Percentiles rank a stretch among this genome's conserved stretches.
Evolutionary conservation across 108 stramenopile genomes (phyloP).

Genomic region (Discostella pseudostelligera): DNA sequence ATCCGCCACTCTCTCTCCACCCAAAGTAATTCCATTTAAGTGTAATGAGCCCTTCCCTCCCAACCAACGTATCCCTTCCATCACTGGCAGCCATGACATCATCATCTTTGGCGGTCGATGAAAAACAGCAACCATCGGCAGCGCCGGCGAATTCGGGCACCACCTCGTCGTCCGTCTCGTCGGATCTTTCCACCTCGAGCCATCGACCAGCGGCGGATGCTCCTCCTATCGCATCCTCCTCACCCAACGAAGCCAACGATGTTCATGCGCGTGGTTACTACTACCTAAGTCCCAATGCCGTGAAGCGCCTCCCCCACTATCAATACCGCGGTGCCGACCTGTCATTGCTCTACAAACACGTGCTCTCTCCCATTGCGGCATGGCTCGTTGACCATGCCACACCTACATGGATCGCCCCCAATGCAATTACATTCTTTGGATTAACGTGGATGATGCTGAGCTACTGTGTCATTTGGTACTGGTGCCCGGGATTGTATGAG

Average conservation of each 20-base stretch:
- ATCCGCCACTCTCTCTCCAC: too few relatives aligned
- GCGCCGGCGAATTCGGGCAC: neutral
- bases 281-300: slow-evolving; percentile 54
- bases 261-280: slow-evolving; percentile 24
- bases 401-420: slow-evolving; percentile 86
- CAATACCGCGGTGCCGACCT: slow-evolving; percentile 79
- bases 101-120: neutral
- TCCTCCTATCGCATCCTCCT: neutral
- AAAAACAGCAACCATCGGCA: neutral
- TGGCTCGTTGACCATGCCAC: slow-evolving; percentile 70
- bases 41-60: neutral
- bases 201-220: neutral
- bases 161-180: slow-evolving; percentile 5
- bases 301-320: slow-evolving; percentile 48
- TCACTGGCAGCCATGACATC: neutral
- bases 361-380: slow-evolving; percentile 82
- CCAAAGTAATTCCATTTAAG: neutral
- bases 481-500: slow-evolving; percentile 55
- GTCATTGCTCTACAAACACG: slow-evolving; percentile 73
- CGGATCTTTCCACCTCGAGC: neutral
- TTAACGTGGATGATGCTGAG: slow-evolving; percentile 75
- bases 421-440: slow-evolving; percentile 86
- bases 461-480: slow-evolving; percentile 67
- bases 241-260: neutral
- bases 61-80: neutral